Evolutionary conservation across 2,329 filamentous ascomycete genomes (phyloP).

Genomic region (Tympanopsis confertula): DNA sequence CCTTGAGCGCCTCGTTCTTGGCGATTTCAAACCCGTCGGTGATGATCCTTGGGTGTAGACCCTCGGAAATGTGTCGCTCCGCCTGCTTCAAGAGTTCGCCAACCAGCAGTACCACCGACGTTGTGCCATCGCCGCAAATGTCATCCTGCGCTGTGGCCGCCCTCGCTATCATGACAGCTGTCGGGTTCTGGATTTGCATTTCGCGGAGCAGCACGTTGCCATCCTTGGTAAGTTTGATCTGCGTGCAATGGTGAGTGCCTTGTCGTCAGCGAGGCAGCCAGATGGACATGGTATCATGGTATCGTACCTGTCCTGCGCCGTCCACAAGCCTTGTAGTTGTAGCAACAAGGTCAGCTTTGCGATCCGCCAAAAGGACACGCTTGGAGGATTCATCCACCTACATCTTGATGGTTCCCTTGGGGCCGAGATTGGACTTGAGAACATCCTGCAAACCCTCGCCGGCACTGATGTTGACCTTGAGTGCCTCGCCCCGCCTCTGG

Average conservation of each 20-base stretch:
- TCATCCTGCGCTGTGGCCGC: slow-evolving; percentile 96
- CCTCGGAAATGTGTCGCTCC: slow-evolving; percentile 88
- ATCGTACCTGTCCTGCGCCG: slow-evolving; percentile 53
- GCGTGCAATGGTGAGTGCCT: slow-evolving; percentile 12
- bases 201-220: slow-evolving; percentile 73
- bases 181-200: slow-evolving; percentile 97
- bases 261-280: slow-evolving; percentile 9
- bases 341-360: slow-evolving; percentile 11
- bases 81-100: slow-evolving; percentile 97
- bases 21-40: slow-evolving; percentile 96
- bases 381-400: slow-evolving; percentile 22
- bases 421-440: slow-evolving; percentile 88
- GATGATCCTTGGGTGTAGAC: slow-evolving; percentile 91
- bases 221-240: slow-evolving; percentile 99
- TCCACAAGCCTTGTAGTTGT: slow-evolving; percentile 45
- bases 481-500: slow-evolving; percentile 89
- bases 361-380: slow-evolving; percentile 6
- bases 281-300: background rate
- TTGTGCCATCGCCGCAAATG: slow-evolving; percentile 95
- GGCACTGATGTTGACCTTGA: slow-evolving; percentile 91
- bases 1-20: slow-evolving; percentile 83
- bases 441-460: slow-evolving; percentile 91
- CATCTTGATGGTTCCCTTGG: slow-evolving; percentile 94
- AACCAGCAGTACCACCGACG: slow-evolving; percentile 86
- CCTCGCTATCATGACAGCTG: slow-evolving; percentile 71